Percentiles rank a stretch among this genome's conserved stretches.
phyloP scores from a whole-genome alignment of 2,329 filamentous ascomycete genomes.

The Metarhizium humberi region DNA sequence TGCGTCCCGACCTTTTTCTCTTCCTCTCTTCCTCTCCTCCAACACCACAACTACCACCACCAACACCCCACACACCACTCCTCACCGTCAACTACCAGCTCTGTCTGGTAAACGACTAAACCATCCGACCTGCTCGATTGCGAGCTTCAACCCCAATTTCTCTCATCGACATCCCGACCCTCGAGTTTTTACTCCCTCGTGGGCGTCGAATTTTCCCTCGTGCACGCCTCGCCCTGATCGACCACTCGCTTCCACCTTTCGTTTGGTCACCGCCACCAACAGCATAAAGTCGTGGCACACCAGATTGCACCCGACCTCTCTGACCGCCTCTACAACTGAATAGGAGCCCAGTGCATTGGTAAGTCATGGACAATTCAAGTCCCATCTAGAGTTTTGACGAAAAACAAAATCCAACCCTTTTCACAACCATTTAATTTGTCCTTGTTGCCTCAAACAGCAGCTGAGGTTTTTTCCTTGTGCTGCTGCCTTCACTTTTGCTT shows the following conservation, averaged over 20 bases:
- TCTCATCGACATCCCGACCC: not conserved
- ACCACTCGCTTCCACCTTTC: not conserved
- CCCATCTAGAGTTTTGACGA: not conserved
- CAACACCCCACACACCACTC: slow-evolving; percentile 6
- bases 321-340: slow-evolving; percentile 1
- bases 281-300: not conserved
- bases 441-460: too few species aligned
- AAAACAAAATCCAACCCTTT: too few species aligned
- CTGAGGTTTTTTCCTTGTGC: not conserved
- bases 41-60: not conserved
- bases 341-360: not conserved
- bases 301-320: not conserved
- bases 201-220: not conserved
- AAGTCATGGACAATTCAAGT: not conserved
- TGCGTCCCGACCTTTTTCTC: slow-evolving; percentile 3
- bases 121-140: not conserved
- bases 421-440: too few species aligned
- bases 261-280: slow-evolving; percentile 2
- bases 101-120: slow-evolving; percentile 2
- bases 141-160: not conserved
- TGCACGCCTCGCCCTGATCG: not conserved
- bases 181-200: not conserved
- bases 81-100: slow-evolving; percentile 2
- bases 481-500: not conserved
- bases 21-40: slow-evolving; percentile 9